Percentiles rank a stretch among this genome's conserved stretches.
Conservation (phyloP, 2,329 filamentous ascomycete species). For the Coniochaeta sp. region DNA sequence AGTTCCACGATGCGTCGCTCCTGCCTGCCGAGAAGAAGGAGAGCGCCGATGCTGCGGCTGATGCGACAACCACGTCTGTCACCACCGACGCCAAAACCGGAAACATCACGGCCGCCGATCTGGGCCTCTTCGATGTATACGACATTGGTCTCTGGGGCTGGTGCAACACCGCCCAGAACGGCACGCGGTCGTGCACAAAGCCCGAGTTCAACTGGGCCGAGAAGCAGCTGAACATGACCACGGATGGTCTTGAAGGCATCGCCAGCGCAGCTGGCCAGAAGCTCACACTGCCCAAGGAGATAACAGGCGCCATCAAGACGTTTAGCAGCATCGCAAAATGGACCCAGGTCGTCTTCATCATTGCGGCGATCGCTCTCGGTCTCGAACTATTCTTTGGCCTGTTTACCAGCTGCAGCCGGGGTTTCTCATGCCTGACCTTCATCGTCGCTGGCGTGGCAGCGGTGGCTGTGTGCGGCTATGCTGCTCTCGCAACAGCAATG, state of each 20-base stretch:
- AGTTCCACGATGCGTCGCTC: slow-evolving; percentile 12
- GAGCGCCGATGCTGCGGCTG: neutral
- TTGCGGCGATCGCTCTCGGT: slow-evolving; percentile 63
- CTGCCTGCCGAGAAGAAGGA: too few species aligned
- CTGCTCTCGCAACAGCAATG: slow-evolving; percentile 67
- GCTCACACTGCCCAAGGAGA: slow-evolving; percentile 58
- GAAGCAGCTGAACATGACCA: slow-evolving; percentile 60
- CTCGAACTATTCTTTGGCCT: slow-evolving; percentile 71
- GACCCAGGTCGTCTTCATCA: slow-evolving; percentile 76
- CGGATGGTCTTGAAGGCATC: slow-evolving; percentile 44
- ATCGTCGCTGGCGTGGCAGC: slow-evolving; percentile 62
- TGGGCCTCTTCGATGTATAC: slow-evolving; percentile 70
- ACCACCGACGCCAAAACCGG: slow-evolving; percentile 5
- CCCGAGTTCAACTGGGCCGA: slow-evolving; percentile 71
- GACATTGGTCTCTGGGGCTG: slow-evolving; percentile 81
- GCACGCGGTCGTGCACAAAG: slow-evolving; percentile 60
- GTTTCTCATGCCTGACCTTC: slow-evolving; percentile 76
- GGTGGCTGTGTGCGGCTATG: slow-evolving; percentile 50
- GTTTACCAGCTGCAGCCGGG: slow-evolving; percentile 75
- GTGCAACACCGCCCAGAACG: slow-evolving; percentile 58
- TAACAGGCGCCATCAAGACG: slow-evolving; percentile 60
- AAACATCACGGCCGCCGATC: slow-evolving; percentile 50
- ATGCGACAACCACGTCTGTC: slow-evolving; percentile 2
- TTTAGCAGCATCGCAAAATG: slow-evolving; percentile 72
- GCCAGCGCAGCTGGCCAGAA: slow-evolving; percentile 41